Conservation (phyloP, 345 rosid genomes). For the Cochlearia excelsa region DNA sequence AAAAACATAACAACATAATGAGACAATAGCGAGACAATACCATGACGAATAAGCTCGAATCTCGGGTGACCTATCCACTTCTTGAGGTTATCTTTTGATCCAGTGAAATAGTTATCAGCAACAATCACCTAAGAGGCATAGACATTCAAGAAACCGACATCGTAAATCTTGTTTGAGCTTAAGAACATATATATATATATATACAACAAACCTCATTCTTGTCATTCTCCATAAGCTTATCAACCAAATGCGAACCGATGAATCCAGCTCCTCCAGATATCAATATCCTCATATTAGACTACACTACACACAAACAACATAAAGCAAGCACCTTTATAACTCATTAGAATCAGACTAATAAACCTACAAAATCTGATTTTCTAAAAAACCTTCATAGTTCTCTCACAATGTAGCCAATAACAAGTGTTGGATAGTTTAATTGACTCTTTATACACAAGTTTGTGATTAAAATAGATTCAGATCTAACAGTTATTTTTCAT, state of each 20-base stretch:
- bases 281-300: conserved; percentile 96
- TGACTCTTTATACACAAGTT: too few relatives aligned
- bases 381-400: not conserved
- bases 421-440: not conserved
- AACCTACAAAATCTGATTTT: conserved; percentile 11
- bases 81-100: conserved; percentile 82
- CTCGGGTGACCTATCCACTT: conserved; percentile 98
- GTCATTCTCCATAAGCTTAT: conserved; percentile 87
- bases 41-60: conserved; percentile 95
- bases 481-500: conserved; percentile 21
- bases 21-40: conserved; percentile 25
- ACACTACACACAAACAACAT: conserved; percentile 28
- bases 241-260: conserved; percentile 95
- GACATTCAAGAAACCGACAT: not conserved
- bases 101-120: conserved; percentile 88
- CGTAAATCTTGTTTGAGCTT: too few relatives aligned
- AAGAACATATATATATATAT: too few relatives aligned
- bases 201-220: conserved; percentile 63
- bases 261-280: conserved; percentile 97
- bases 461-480: conserved; percentile 2
- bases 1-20: not conserved
- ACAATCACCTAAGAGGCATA: conserved; percentile 57
- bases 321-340: conserved; percentile 13
- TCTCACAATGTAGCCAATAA: too few relatives aligned
- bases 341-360: not conserved